Evolutionary conservation across 352 stramenopile genomes (phyloP), one percentile per base, ranked within the genome.

Genomic region (Halophytophthora polymorphica): DNA sequence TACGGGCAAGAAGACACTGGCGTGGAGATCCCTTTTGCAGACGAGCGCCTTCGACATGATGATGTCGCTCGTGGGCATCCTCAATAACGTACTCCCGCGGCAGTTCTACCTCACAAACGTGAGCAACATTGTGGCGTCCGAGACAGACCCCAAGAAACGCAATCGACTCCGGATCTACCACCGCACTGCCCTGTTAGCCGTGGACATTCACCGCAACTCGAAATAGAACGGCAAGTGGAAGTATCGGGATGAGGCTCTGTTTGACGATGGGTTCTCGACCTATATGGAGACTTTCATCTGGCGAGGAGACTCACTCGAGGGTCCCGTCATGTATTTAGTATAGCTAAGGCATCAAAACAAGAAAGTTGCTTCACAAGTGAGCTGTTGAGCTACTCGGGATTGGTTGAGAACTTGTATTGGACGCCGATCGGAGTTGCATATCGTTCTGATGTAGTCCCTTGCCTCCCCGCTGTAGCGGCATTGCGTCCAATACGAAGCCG

Each of bases 101-200:
- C 31, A 49, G 11, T 52, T 73, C n/a, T 66, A 68, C 48, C 41
- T 76, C 12, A 63, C 67, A 1, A 48, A 66, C 15, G 56, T 69
- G 15, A 47, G 45, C 2, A n/a, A 56, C 11, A 14, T 43, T 6
- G n/a, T 18, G 2, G 65, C 52, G 58, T 39, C 44, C 7, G 4
- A 15, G n/a, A 21, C 10, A 17, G 25, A 19, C 11, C 25, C 33
- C 14, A 17, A 3, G 10, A 66, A 68, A 46, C 19, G 38, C 10
- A 67, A 64, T n/a, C 59, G 56, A 1, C 18, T 67, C n/a, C 37
- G 56, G 34, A 57, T 73, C 8, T 76, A 73, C 45, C 59, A 76
- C 61, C 51, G 53, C n/a, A 56, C 45, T 4, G 43, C 72, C 11
- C 46, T 50, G 0, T 52, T 76, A 19, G 63, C 63, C 5, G 39